A percentile compares a stretch with the other conserved stretches of the same genome.
These are phyloP conservation scores for Diplodia seriata DNA, from an alignment of 2,329 filamentous ascomycete genomes.

Conservation along the genomic window DNA sequence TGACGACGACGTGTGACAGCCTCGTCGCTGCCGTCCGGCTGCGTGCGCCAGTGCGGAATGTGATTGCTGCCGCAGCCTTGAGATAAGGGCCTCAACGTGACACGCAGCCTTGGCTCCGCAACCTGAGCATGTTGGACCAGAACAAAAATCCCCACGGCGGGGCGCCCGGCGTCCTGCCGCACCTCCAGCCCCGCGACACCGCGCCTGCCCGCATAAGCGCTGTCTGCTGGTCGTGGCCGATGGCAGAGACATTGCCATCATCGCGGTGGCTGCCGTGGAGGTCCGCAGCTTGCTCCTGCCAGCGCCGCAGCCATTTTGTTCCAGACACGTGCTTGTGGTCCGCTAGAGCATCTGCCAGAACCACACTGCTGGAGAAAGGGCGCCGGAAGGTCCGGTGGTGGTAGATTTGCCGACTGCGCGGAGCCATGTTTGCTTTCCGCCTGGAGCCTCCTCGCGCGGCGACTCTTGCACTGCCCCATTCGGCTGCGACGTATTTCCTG, in stretches of 20 bases:
- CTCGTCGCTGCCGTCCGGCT: slow-evolving; percentile 11
- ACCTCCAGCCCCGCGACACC: not conserved
- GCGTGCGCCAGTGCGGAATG: slow-evolving; percentile 13
- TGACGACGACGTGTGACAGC: slow-evolving; percentile 27
- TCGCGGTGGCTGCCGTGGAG: not conserved
- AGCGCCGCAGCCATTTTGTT: not conserved
- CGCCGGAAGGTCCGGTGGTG: not conserved
- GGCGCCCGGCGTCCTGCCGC: not conserved
- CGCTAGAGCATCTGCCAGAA: not conserved
- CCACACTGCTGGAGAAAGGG: not conserved
- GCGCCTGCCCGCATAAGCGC: not conserved
- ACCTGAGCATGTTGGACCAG: slow-evolving; percentile 14
- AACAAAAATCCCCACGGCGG: not conserved
- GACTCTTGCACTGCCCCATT: slow-evolving; percentile 25
- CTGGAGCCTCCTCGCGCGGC: slow-evolving; percentile 2
- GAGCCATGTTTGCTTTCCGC: slow-evolving; percentile 4
- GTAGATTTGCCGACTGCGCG: not conserved
- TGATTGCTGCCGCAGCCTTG: not conserved
- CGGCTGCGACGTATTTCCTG: slow-evolving; percentile 26
- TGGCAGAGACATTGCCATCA: slow-evolving; percentile 5
- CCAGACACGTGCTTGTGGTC: not conserved
- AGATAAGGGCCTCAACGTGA: slow-evolving; percentile 13
- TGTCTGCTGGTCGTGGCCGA: not conserved
- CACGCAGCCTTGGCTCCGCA: slow-evolving; percentile 12
- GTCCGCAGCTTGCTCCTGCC: not conserved